phyloP scores from a whole-genome alignment of 352 stramenopile species.

The Globisporangium takayamanum region DNA sequence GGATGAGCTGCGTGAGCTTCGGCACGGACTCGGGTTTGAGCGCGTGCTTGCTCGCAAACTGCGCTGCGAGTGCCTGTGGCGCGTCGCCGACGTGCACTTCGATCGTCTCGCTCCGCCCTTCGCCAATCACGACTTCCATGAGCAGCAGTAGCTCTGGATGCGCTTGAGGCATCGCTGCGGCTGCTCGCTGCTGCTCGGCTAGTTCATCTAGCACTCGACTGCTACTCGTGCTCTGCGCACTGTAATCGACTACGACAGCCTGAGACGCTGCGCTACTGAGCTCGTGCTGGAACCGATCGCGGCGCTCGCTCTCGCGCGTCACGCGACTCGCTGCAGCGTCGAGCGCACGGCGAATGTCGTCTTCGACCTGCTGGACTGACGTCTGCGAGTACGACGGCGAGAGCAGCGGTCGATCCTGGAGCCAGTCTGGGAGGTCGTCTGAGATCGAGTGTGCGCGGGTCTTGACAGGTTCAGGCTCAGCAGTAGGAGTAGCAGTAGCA shows the following conservation, averaged over 20 bases:
- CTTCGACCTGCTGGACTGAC: slow-evolving; percentile 44
- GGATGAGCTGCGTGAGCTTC: slow-evolving; percentile 49
- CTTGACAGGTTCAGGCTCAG: not conserved
- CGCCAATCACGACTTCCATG: slow-evolving; percentile 73
- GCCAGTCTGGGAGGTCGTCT: slow-evolving; percentile 16
- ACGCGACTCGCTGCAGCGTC: slow-evolving; percentile 40
- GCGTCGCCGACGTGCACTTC: slow-evolving; percentile 51
- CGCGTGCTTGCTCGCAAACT: slow-evolving; percentile 45
- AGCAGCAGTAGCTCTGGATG: slow-evolving; percentile 48
- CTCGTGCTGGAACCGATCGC: slow-evolving; percentile 35
- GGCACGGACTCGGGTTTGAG: slow-evolving; percentile 44
- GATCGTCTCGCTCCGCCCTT: slow-evolving; percentile 63
- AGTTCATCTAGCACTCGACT: not conserved
- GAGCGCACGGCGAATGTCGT: slow-evolving; percentile 51
- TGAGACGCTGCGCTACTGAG: slow-evolving; percentile 10
- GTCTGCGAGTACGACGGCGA: slow-evolving; percentile 1
- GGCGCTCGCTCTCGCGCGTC: slow-evolving; percentile 25
- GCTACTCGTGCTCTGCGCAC: not conserved
- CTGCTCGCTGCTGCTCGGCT: not conserved
- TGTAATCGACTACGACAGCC: slow-evolving; percentile 1
- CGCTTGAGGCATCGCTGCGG: not conserved
- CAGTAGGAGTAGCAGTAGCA: not conserved
- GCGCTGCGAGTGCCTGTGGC: slow-evolving; percentile 32
- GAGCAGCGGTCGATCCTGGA: slow-evolving; percentile 7
- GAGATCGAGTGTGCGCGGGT: slow-evolving; percentile 3